Conservation (phyloP, 169 alveolate species). For the Plasmodium falciparum region DNA sequence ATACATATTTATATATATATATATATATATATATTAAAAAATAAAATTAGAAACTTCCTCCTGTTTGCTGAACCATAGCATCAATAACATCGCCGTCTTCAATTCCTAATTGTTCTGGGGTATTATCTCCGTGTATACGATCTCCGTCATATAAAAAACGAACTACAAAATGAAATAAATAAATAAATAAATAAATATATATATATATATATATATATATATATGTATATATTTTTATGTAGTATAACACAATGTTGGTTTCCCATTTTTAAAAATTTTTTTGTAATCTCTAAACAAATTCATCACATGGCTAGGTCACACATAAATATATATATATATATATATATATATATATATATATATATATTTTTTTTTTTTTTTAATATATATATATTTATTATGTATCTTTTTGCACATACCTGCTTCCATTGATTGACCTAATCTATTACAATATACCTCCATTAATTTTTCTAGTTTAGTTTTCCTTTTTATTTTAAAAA, state of each 20-base stretch:
- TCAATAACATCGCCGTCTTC: conserved; percentile 98
- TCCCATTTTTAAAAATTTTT: neutral
- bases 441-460: conserved; percentile 97
- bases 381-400: neutral
- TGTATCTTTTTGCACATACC: conserved; percentile 49
- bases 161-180: conserved; percentile 81
- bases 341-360: neutral
- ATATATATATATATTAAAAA: conserved; percentile 7
- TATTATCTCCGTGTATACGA: conserved; percentile 94
- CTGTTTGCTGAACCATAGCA: conserved; percentile 98
- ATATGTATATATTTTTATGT: neutral
- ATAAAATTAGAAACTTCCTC: conserved; percentile 87
- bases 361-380: too few species aligned
- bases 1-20: neutral
- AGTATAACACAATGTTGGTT: neutral
- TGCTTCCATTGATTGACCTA: conserved; percentile 93
- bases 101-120: conserved; percentile 96
- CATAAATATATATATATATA: neutral
- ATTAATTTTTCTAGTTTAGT: conserved; percentile 96
- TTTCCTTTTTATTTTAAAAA: conserved; percentile 95
- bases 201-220: neutral
- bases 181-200: neutral
- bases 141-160: conserved; percentile 99
- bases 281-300: too few species aligned
- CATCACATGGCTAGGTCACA: neutral